Base-by-base conservation (phyloP, 805 yeast genomes). In the Metschnikowia anglica region DNA sequence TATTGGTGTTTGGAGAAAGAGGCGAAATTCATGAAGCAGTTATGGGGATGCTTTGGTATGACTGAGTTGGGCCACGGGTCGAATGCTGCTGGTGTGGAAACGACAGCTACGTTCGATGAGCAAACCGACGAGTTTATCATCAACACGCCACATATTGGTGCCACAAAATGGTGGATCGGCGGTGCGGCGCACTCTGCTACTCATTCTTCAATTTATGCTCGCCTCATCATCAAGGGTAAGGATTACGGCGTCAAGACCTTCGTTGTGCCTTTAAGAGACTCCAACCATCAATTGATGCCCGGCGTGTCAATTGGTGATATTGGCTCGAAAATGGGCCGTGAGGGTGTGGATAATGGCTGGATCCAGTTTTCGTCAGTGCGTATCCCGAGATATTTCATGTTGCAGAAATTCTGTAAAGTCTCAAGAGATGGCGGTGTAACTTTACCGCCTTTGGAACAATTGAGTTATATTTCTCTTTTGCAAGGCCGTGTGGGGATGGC, bases 91-190 rank as follows among this genome's bases (percentile, higher is more conserved):
- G 58, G 58, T 1, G 50, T 51, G 3, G 58, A 54, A 24, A 54
- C 58, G 29, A 50, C 55, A 19, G 64, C 64, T 29, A 55, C 73
- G 33, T 70, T 66, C 39, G 76, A 71, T 48, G 56, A 55, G 36
- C 61, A 59, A 41, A 61, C 59, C 18, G 76, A 70, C 51, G 70
- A 70, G 53, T 71, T 71, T 47, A 52, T 70, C 43, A 64, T 71
- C 48, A 67, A 68, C 58, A 71, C 76, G 23, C 76, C 76, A 5
- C 74, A 70, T 50, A 63, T 71, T 47, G 74, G 76, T 46, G 76
- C 76, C 34, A 71, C 76, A 48, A 71, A 71, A 54, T 71, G 76
- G 76, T 71, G 76, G 76, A 71, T 71, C 46, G 76, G 76, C 29
- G 75, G 75, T 44, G 76, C 76, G 43, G 76, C 76, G 25, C 76